A percentile compares a stretch with the other conserved stretches of the same genome.
These are phyloP conservation scores for Mycena vulgaris DNA, from an alignment of 768 basidiomycete species.

Conservation along the genomic window DNA sequence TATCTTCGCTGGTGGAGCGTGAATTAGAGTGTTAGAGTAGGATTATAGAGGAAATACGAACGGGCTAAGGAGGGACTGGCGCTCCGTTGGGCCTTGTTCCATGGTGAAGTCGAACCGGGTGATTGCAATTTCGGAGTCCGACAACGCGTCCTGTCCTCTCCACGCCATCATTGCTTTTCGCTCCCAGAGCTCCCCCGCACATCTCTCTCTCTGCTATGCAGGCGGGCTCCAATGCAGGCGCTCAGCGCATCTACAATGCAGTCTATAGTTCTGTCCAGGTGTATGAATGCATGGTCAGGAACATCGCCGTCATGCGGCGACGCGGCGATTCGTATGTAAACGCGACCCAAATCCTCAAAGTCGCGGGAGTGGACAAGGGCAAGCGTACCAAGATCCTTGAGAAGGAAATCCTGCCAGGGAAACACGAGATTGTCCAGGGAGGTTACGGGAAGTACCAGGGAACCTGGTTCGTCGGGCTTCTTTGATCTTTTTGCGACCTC, in stretches of 20 bases:
- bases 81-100: slow-evolving; percentile 51
- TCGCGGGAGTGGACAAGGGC: slow-evolving; percentile 98
- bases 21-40: slow-evolving; percentile 4
- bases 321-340: slow-evolving; percentile 96
- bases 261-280: slow-evolving; percentile 95
- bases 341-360: slow-evolving; percentile 99
- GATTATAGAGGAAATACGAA: slow-evolving; percentile 45
- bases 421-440: slow-evolving; percentile 98
- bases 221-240: slow-evolving; percentile 65
- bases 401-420: slow-evolving; percentile 95
- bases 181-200: no score
- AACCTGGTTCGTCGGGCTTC: slow-evolving; percentile 80
- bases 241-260: slow-evolving; percentile 95
- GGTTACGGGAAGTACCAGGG: slow-evolving; percentile 99
- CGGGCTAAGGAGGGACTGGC: slow-evolving; percentile 60
- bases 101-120: slow-evolving; percentile 44
- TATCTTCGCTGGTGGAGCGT: slow-evolving; percentile 58
- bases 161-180: no score
- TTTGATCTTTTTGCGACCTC: slow-evolving; percentile 9
- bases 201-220: slow-evolving; percentile 68
- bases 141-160: slow-evolving; percentile 42
- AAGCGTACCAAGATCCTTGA: slow-evolving; percentile 96
- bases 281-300: slow-evolving; percentile 98
- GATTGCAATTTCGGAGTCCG: slow-evolving; percentile 36
- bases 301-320: slow-evolving; percentile 98